Base-by-base conservation (phyloP, 768 basidiomycete species). In the Russula sp. region DNA sequence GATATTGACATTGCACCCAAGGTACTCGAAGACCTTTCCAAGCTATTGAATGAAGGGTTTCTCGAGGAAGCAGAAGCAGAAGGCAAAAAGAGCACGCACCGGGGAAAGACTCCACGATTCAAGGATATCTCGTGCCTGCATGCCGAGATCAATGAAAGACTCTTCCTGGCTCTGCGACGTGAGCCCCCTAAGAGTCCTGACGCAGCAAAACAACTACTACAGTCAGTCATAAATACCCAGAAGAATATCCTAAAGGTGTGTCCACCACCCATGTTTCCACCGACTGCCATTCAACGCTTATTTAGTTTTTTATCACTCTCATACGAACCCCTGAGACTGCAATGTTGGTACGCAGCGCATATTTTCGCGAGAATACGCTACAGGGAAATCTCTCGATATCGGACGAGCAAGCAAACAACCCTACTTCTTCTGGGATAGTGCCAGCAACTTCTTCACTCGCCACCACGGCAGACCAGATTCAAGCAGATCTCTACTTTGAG, bases 401-500 rank as follows among this genome's bases (percentile, higher is more conserved):
- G 29, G 47, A 47, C 16, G 29, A 11, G 8, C 29, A 9, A 7
- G 8, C 29, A 6, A 39, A 1, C n/a, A 5, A 10, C 3, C 20
- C 38, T n/a, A 10, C 45, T 8, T 9, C 50, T 1, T 25, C 16
- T 10, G n/a, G 16, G 22, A 49, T 22, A 25, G 53, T 8, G n/a
- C 20, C 38, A 43, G 4, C 34, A 22, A n/a, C 54, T 16, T n/a
- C 46, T 5, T 42, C 34, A 2, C 18, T 39, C 38, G 14, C 38
- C 13, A 9, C 4, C 16, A 10, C 38, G 7, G 42, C 11, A 51
- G 48, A 56, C 3, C 7, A 36, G 7, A 51, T 57, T 29, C 60
- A n/a, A 13, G 52, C 56, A 32, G 60, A 61, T 57, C 49, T 61
- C 10, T 46, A 56, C 49, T 56, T 56, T 16, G 55, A 42, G 16